Percentiles rank a stretch among this genome's conserved stretches.
Conservation (phyloP, 2,329 filamentous ascomycete genomes). For the Colletotrichum gloeosporioides region DNA sequence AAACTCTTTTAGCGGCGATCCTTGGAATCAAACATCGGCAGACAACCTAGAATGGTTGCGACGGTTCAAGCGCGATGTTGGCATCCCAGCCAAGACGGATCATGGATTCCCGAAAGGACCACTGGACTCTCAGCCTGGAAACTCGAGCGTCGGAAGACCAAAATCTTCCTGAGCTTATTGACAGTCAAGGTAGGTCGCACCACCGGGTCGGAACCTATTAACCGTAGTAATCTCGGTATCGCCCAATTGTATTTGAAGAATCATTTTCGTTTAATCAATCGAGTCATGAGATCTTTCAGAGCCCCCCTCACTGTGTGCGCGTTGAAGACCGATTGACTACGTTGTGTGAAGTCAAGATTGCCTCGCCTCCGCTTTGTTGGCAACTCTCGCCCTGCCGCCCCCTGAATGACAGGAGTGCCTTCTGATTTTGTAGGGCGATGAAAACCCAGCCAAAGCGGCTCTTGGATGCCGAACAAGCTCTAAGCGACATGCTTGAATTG, state of each 20-base stretch:
- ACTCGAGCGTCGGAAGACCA: background rate
- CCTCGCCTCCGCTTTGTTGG: background rate
- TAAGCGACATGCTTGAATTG: background rate
- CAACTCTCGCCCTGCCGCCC: background rate
- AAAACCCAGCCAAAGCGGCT: background rate
- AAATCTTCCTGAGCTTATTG: background rate
- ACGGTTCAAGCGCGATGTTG: conserved; percentile 8
- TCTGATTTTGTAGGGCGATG: background rate
- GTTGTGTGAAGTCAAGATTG: background rate
- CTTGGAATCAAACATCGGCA: conserved; percentile 20
- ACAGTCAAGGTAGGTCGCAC: background rate
- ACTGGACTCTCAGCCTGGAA: background rate
- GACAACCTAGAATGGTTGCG: conserved; percentile 18
- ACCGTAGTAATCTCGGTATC: background rate
- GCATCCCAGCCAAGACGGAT: background rate
- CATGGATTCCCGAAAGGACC: background rate
- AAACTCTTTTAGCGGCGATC: background rate
- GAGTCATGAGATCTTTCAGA: background rate
- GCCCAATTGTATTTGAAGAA: background rate
- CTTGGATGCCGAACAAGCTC: background rate
- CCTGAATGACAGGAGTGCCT: background rate
- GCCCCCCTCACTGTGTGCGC: background rate
- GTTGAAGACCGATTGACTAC: background rate
- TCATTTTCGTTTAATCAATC: background rate
- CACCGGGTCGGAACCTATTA: background rate